Conservation (phyloP, 768 basidiomycete genomes). For the Suillus americanus region DNA sequence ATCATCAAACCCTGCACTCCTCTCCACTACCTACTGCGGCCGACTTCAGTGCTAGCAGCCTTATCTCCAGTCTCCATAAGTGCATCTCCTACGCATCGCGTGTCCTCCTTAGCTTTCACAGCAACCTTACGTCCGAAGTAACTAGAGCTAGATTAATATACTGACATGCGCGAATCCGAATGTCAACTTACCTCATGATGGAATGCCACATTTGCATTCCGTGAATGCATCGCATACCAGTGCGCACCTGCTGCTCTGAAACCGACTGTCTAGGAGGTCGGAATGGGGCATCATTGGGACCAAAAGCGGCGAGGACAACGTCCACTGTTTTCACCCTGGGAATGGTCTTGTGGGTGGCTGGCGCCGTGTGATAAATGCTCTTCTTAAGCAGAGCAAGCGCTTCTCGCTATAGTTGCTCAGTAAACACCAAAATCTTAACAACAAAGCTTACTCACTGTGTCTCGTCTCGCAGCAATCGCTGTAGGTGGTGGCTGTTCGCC, state of each 20-base stretch:
- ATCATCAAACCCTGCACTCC: not conserved
- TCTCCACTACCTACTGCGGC: not conserved
- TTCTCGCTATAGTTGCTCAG: slow-evolving; percentile 39
- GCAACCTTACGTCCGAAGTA: slow-evolving; percentile 49
- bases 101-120: slow-evolving; percentile 32
- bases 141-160: slow-evolving; percentile 24
- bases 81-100: not conserved
- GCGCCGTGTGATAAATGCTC: slow-evolving; percentile 55
- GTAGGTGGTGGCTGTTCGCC: slow-evolving; percentile 70
- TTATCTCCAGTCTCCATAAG: slow-evolving; percentile 7
- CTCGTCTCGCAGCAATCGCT: slow-evolving; percentile 67
- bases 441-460: slow-evolving; percentile 47
- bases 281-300: slow-evolving; percentile 46
- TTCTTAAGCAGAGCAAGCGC: slow-evolving; percentile 56
- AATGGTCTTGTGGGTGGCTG: slow-evolving; percentile 50
- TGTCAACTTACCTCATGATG: slow-evolving; percentile 41
- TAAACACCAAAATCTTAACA: not conserved
- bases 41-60: not conserved
- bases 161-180: slow-evolving; percentile 1
- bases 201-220: slow-evolving; percentile 57
- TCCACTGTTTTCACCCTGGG: slow-evolving; percentile 47
- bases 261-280: slow-evolving; percentile 53
- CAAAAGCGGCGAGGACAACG: slow-evolving; percentile 47
- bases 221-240: slow-evolving; percentile 45
- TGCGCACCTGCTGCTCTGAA: slow-evolving; percentile 51